Base-by-base conservation (phyloP, 2,329 filamentous ascomycete genomes). In the Blastomyces percursus region DNA sequence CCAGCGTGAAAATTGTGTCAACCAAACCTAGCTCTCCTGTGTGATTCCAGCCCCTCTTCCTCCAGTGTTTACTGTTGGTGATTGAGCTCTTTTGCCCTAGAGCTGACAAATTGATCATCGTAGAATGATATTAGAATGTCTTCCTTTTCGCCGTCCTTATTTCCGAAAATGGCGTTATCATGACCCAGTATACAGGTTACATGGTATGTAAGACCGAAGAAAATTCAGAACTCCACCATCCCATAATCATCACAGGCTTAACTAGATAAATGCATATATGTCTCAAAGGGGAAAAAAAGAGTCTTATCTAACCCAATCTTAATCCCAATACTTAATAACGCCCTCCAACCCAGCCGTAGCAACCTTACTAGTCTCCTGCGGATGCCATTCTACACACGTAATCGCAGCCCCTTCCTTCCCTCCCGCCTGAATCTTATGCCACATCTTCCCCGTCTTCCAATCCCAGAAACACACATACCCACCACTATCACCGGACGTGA, bases 371-470 rank as follows among this genome's bases (percentile, higher is more conserved):
- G 88, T 94, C 81, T 99, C 94, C 77, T 96, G 89, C n/a, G 93
- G 91, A 76, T 97, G 92, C 93, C 94, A 99, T 73, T 89, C 89
- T 63, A 94, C 84, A 67, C 88, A 90, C n/a, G 91, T 90, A 61
- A 96, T 82, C 5, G 92, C 86, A 61, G 88, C 84, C 61, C 91
- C 91, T 64, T 90, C 86, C 30, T 79, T 79, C 5, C 77, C 77
- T 46, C 77, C 77, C 2, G 91, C 92, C 76, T 89, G 85, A 67
- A 99, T 85, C 82, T 97, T 97, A 78, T 96, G 91, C 77, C 91
- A 96, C 91, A 99, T 93, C 79, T 96, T 97, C 75, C 93, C 96
- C 48, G 91, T 96, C 84, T 99, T 99, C 90, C 92, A 99, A 76
- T 97, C 94, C 91, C 92, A 99, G 78, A 97, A 96, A 76, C 90